Base-by-base conservation (phyloP, 2,329 filamentous ascomycete genomes). In the Botrytis hyacinthi region DNA sequence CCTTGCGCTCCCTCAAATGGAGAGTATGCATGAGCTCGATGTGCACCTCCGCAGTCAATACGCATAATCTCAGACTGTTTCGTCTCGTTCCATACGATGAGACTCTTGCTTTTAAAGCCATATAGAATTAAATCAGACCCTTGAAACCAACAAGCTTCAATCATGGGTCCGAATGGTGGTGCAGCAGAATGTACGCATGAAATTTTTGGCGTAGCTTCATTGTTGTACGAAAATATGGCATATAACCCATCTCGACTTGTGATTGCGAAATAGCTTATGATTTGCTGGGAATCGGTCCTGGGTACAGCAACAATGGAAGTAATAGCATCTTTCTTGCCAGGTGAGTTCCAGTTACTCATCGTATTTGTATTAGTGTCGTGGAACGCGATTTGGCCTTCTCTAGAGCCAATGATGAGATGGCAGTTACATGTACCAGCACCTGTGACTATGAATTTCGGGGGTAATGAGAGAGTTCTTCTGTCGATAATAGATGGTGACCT, bases 1-100 rank as follows among this genome's bases (percentile, higher is more conserved):
- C 32, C 54, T 6, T 79, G 78, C 1, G 77, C 74, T 22, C 66
- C n/a, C 1, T 74, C 74, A 0, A 76, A 46, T 6, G 78, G 73
- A 9, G 76, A 78, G 69, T 82, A 93, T 4, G 89, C 87, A 86
- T 94, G 98, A 46, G 87, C 90, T 72, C 95, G 88, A 80, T 97
- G 94, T 0, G 90, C 91, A 48, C 95, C 95, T 72, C 95, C 95
- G 80, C 95, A 98, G 67, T 94, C 90, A 44, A 97, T 86, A 0
- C 85, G 86, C 72, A 91, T 88, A 26, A 95, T 82, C 78, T 95
- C 92, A 73, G 89, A 87, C 74, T 93, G 90, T 2, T 84, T 84
- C 0, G 89, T 90, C 80, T 93, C 90, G 80, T 97, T 93, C 89
- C 93, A 96, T 16, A 95, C 87, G 20, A 97, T 85, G 79, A 98